These are phyloP conservation scores for Aspergillus quadricinctus DNA, from an alignment of 2,329 filamentous ascomycete genomes.

Conservation along the genomic window DNA sequence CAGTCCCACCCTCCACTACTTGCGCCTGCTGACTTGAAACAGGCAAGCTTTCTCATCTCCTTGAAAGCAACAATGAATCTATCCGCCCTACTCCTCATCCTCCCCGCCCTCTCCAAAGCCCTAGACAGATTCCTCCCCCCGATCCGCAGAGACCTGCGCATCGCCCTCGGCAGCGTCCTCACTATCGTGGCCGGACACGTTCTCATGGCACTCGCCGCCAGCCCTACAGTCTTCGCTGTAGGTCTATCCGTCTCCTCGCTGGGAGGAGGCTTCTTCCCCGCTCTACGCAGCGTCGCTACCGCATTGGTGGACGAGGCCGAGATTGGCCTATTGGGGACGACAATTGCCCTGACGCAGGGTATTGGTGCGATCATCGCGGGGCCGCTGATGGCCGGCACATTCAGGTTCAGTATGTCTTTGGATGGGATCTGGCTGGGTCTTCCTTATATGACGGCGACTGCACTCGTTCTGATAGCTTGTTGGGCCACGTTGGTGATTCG, in stretches of 20 bases:
- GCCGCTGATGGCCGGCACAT: constrained; percentile 5
- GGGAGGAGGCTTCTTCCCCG: constrained; percentile 9
- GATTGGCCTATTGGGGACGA: constrained; percentile 9
- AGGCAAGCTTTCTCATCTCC: constrained; percentile 9
- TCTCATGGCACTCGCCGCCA: constrained; percentile 7
- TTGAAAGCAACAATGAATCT: constrained; percentile 7
- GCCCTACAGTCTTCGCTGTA: constrained; percentile 4
- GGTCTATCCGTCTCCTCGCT: constrained; percentile 6
- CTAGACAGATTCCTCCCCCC: constrained; percentile 4
- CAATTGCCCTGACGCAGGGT: constrained; percentile 9
- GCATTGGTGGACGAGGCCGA: constrained; percentile 7
- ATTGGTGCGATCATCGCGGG: constrained; percentile 6
- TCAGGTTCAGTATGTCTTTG: constrained; percentile 4
- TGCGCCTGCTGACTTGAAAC: background rate
- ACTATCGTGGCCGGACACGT: constrained; percentile 1
- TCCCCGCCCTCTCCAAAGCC: constrained; percentile 3
- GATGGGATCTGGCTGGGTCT: constrained; percentile 8
- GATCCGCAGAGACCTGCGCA: constrained; percentile 2
- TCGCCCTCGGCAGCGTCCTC: constrained; percentile 3
- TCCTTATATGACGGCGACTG: constrained; percentile 7
- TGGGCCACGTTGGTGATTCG: background rate
- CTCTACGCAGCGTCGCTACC: constrained; percentile 12
- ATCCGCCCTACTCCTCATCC: constrained; percentile 4
- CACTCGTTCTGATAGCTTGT: background rate
- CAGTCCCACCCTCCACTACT: background rate